Evolutionary conservation across 2,329 filamentous ascomycete genomes (phyloP).

Genomic region (Fusarium poae): DNA sequence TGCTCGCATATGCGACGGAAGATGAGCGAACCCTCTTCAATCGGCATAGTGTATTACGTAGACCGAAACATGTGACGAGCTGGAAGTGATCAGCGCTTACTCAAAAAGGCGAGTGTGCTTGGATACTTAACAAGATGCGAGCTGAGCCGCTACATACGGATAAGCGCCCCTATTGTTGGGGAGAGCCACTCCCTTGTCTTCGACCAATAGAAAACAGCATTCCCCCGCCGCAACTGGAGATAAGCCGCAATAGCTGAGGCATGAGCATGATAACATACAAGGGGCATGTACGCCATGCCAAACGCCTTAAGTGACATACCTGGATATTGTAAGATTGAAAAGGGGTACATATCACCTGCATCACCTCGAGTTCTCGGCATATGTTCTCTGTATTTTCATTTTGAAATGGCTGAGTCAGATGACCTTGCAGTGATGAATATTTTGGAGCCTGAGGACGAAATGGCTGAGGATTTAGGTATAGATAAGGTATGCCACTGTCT

Average conservation of each 20-base stretch:
- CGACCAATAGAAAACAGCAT: not conserved
- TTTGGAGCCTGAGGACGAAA: not conserved
- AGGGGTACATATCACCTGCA: constrained; percentile 1
- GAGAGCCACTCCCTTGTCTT: not conserved
- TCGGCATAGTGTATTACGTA: constrained; percentile 1
- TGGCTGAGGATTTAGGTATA: constrained; percentile 4
- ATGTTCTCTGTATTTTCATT: constrained; percentile 1
- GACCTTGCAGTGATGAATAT: too few relatives aligned
- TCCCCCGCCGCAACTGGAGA: constrained; percentile 2
- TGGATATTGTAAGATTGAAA: constrained; percentile 8
- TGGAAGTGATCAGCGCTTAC: constrained; percentile 2
- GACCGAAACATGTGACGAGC: constrained; percentile 3
- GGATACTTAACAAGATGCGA: not conserved
- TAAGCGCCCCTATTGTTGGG: not conserved
- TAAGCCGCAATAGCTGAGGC: constrained; percentile 3
- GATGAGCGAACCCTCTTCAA: not conserved
- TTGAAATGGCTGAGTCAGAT: not conserved
- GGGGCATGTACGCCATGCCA: too few relatives aligned
- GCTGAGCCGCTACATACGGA: constrained; percentile 1
- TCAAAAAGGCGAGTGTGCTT: not conserved
- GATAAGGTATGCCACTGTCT: not conserved
- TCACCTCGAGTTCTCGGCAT: not conserved
- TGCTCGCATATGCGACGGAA: not conserved
- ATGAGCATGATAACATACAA: not conserved
- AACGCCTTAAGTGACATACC: not conserved